Evolutionary conservation across 495 filamentous ascomycete species (phyloP).

Genomic region (Oidiodendron maius): DNA sequence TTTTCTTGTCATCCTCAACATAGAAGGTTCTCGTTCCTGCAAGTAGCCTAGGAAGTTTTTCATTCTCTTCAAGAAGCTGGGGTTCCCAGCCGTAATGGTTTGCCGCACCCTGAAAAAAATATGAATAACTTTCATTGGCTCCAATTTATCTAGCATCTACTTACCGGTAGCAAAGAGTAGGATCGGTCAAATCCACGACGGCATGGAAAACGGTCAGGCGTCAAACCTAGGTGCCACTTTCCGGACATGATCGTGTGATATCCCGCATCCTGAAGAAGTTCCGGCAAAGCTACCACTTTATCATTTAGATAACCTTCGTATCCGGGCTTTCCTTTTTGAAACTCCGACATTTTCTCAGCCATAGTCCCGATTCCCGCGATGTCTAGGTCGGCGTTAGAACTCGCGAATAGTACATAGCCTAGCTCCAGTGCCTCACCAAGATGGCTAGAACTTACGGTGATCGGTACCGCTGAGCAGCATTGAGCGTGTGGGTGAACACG

Average conservation of each 20-base stretch:
- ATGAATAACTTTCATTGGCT: not conserved
- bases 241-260: too few species aligned
- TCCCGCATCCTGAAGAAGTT: too few species aligned
- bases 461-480: slow-evolving; percentile 56
- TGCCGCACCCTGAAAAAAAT: slow-evolving; percentile 10
- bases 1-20: not conserved
- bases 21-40: not conserved
- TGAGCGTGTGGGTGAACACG: slow-evolving; percentile 57
- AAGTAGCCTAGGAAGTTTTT: not conserved
- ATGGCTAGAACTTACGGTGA: slow-evolving; percentile 43
- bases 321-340: not conserved
- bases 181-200: too few species aligned
- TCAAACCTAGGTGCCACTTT: too few species aligned
- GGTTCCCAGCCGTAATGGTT: slow-evolving; percentile 47
- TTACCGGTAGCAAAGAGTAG: too few species aligned
- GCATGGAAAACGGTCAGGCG: too few species aligned
- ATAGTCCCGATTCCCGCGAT: slow-evolving; percentile 24
- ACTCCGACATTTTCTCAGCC: not conserved
- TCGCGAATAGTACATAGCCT: not conserved
- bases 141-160: too few species aligned
- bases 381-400: slow-evolving; percentile 46
- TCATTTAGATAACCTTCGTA: too few species aligned
- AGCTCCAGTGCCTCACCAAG: slow-evolving; percentile 31
- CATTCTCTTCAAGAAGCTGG: not conserved
- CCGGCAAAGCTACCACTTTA: too few species aligned